Percentiles rank a stretch among this genome's conserved stretches.
Conservation (phyloP, 768 basidiomycete species). For the Mycena vitilis region DNA sequence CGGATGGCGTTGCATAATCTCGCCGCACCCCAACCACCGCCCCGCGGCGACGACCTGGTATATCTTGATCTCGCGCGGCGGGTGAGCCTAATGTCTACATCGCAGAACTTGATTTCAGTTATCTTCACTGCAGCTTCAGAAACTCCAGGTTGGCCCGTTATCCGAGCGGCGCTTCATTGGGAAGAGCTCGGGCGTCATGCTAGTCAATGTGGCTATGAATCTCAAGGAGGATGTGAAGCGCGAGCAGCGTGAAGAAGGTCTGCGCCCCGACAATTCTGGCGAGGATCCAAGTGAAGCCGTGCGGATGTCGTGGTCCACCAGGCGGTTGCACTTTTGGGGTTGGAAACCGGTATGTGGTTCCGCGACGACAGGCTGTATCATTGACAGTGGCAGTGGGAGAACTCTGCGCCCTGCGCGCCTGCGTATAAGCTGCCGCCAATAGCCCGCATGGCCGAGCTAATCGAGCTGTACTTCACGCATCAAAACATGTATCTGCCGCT, state of each 20-base stretch:
- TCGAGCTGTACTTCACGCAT: conserved; percentile 74
- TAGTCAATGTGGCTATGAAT: conserved; percentile 14
- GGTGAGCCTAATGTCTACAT: conserved; percentile 1
- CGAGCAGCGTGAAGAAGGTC: no score
- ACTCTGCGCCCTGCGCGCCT: not conserved
- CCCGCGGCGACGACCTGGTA: conserved; percentile 22
- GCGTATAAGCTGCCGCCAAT: conserved; percentile 58
- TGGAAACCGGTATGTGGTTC: not conserved
- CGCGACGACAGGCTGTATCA: no score
- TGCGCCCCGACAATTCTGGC: no score
- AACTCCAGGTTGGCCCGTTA: not conserved
- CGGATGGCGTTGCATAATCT: conserved; percentile 16
- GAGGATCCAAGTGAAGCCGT: no score
- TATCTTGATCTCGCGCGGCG: conserved; percentile 21
- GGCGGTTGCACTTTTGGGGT: conserved; percentile 18
- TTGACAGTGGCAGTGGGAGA: conserved; percentile 5
- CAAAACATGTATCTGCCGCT: conserved; percentile 72
- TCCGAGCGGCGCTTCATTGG: conserved; percentile 7
- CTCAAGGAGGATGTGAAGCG: conserved; percentile 6
- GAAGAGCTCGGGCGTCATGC: not conserved
- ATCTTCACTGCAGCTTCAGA: not conserved
- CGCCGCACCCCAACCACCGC: conserved; percentile 12
- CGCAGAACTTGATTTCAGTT: not conserved
- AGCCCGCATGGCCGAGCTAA: conserved; percentile 62
- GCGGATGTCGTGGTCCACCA: not conserved